Base-by-base conservation (phyloP, 495 filamentous ascomycete genomes). In the Bacidia rubella region DNA sequence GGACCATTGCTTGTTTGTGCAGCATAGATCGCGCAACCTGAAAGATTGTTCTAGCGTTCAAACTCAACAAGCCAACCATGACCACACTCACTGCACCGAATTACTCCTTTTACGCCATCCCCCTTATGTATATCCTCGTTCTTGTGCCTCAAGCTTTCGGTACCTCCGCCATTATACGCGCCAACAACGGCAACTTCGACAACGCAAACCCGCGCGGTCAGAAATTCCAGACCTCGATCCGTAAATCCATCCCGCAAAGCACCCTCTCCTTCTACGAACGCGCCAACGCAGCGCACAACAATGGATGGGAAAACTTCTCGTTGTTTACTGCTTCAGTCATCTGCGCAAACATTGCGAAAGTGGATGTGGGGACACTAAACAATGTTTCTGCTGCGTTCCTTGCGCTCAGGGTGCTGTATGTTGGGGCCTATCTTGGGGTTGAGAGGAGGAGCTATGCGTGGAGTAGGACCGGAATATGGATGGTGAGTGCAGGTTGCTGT, bases 271-370 rank as follows among this genome's bases (percentile, higher is more conserved):
- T 24, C 21, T 71, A 57, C 11, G 70, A 72, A 57, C 68, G 71
- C 32, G 60, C 63, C 21, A 63, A 66, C 52, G 55, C 60, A 11
- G 70, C 68, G n/a, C 70, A 74, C 49, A 47, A 47, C 9, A 74
- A 75, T 55, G 62, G 62, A 9, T 62, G 71, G 50, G 70, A 75
- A 56, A 72, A 69, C 26, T 48, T 72, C 21, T 63, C 65, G 20
- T 54, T 72, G 17, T 69, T 73, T 42, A 60, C 61, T 2, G 54
- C 64, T 2, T 63, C 68, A 15, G 64, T 73, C 24, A 54, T 70
- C 17, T 58, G 63, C 15, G 66, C 65, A 7, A 70, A 70, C 51
- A 47, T 71, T 46, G 69, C 64, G 4, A 55, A 58, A 20, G 24
- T 71, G 19, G 54, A 62, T 49, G 22, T 39, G 21, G 45, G 32